Evolutionary conservation across 306 rosid genomes (phyloP), one percentile per base, ranked within the genome.

Genomic region (Fragaria ananassa): DNA sequence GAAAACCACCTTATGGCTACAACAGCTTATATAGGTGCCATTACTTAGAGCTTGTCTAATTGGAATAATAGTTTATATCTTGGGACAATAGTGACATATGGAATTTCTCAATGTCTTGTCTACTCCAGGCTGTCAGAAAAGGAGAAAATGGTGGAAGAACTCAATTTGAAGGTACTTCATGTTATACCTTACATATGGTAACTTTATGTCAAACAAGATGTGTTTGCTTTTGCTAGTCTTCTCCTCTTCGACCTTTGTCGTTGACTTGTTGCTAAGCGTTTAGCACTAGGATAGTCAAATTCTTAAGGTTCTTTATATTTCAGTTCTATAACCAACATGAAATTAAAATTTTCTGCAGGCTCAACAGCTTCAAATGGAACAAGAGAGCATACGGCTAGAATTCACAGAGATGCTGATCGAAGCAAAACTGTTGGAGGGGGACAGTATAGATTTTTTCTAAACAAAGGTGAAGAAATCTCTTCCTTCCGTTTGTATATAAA

Each of bases 161-260:
- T 76, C 57, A 35, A 8, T 39, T 54, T 34, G 4, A 50, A 76
- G 79, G 79, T 76, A 76, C 27, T 8, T 50, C 8, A 3, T n/a
- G 14, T 19, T 10, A 29, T 25, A 15, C 47, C 13, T 27, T 39
- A 27, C 42, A 12, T 29, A 62, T 31, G 14, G 9, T 56, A 53
- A 19, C 60, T 57, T 8, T 21, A 54, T 19, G 3, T 57, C 5
- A 11, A 9, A 8, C 5, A 21, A 58, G 37, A 58, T 58, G 64
- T 58, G 64, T 25, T 57, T 58, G 64, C 35, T 3, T 23, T 25
- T 58, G 64, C 14, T 25, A 25, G 64, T 58, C 35, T 23, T 58
- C 35, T 58, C 17, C 14, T 58, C 6, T 58, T 25, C 2, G 17
- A 58, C 34, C 17, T 58, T 58, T 51, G 23, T 18, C 18, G 23